A percentile compares a stretch with the other conserved stretches of the same genome.
These are phyloP conservation scores for Fonsecaea nubica DNA, from an alignment of 2,329 filamentous ascomycete species.

Conservation along the genomic window DNA sequence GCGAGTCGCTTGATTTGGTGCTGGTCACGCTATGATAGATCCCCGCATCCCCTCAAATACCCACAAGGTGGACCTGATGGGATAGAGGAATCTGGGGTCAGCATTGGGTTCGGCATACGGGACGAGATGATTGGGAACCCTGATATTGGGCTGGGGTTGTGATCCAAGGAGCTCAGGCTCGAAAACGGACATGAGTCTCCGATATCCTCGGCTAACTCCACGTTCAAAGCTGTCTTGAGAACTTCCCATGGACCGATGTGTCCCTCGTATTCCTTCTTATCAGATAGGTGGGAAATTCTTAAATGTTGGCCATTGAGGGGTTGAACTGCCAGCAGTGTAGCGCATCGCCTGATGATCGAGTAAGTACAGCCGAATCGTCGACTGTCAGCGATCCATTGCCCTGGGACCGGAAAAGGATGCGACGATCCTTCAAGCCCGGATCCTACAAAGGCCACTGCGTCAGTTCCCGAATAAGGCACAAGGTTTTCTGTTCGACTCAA, in stretches of 20 bases:
- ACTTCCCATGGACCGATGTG: constrained; percentile 22
- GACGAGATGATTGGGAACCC: constrained; percentile 14
- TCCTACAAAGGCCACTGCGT: neutral
- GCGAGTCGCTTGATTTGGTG: constrained; percentile 14
- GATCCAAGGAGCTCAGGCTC: neutral
- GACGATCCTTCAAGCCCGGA: neutral
- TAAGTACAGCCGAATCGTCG: constrained; percentile 2
- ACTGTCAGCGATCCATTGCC: neutral
- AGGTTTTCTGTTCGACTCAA: neutral
- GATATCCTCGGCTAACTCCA: constrained; percentile 24
- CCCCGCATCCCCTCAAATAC: constrained; percentile 29
- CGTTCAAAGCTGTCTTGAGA: neutral
- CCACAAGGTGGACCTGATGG: constrained; percentile 14
- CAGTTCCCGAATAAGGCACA: neutral
- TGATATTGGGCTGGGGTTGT: neutral
- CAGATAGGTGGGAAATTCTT: neutral
- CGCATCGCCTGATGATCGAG: neutral
- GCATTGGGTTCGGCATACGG: neutral
- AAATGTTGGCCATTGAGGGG: neutral
- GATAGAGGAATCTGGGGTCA: constrained; percentile 28
- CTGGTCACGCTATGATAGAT: constrained; percentile 6
- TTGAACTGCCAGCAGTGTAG: neutral
- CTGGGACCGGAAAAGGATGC: neutral
- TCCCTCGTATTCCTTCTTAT: constrained; percentile 13
- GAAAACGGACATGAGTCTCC: neutral